Evolutionary conservation across 768 basidiomycete species (phyloP).

Genomic region (Lyophyllum semitale): DNA sequence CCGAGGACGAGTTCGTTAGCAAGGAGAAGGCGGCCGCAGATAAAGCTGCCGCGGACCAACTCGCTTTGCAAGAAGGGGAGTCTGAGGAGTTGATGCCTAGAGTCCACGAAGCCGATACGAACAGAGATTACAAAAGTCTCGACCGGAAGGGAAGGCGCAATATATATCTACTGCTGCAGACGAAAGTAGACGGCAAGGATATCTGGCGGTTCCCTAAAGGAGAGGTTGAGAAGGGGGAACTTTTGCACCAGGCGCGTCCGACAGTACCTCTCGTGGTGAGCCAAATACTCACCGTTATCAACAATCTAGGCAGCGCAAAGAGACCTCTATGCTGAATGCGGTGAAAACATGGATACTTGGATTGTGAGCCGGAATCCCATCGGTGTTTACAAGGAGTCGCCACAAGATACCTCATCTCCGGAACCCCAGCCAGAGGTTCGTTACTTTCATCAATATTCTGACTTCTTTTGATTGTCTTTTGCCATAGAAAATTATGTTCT

Average conservation of each 20-base stretch:
- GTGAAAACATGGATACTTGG: constrained; percentile 90
- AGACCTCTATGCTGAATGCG: constrained; percentile 71
- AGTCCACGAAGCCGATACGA: constrained; percentile 59
- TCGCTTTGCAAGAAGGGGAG: constrained; percentile 60
- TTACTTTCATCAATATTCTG: background rate
- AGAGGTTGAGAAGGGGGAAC: constrained; percentile 58
- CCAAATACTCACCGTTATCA: background rate
- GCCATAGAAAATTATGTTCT: constrained; percentile 73
- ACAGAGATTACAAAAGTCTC: constrained; percentile 67
- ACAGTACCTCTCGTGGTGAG: background rate
- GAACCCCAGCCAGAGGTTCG: constrained; percentile 39
- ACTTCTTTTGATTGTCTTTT: background rate
- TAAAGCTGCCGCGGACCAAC: constrained; percentile 58
- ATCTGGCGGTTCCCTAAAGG: constrained; percentile 86
- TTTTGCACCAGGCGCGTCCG: constrained; percentile 72
- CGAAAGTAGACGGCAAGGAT: constrained; percentile 45
- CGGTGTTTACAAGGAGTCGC: constrained; percentile 66
- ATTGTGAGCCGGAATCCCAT: constrained; percentile 89
- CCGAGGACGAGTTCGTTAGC: constrained; percentile 42
- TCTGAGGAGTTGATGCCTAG: constrained; percentile 65
- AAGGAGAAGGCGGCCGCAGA: constrained; percentile 50
- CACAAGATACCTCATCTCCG: constrained; percentile 25
- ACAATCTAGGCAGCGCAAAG: constrained; percentile 67
- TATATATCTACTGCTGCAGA: constrained; percentile 81
- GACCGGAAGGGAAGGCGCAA: constrained; percentile 86